Evolutionary conservation across 768 basidiomycete genomes (phyloP).

Genomic region (Exidia glandulosa): DNA sequence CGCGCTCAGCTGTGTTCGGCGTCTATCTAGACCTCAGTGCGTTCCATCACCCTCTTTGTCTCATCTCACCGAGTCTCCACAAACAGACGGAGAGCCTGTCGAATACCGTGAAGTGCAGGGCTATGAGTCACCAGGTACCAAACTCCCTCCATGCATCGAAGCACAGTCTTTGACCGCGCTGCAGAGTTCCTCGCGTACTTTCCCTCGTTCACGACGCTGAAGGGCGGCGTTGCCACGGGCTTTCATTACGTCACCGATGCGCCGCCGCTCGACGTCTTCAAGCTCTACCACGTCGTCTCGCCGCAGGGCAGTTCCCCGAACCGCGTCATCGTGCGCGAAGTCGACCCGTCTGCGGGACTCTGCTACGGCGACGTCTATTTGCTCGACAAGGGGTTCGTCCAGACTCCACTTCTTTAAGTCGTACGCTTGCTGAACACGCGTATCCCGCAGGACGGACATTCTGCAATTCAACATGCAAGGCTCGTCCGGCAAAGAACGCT

Average conservation of each 20-base stretch:
- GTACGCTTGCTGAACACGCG: not conserved
- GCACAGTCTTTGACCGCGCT: not conserved
- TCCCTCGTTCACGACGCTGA: constrained; percentile 32
- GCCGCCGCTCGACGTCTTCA: constrained; percentile 33
- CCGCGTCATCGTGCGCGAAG: constrained; percentile 34
- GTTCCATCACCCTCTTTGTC: too few species aligned
- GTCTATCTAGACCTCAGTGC: too few species aligned
- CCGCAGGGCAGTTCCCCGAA: constrained; percentile 11
- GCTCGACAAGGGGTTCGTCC: constrained; percentile 37
- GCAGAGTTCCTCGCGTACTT: constrained; percentile 39
- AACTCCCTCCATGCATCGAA: not conserved
- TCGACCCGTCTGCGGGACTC: constrained; percentile 16
- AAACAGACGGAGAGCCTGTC: constrained; percentile 43
- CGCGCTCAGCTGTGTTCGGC: too few species aligned
- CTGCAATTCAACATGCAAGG: not conserved
- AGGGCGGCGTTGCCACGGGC: constrained; percentile 39
- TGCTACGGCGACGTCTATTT: constrained; percentile 43
- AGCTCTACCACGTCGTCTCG: constrained; percentile 40
- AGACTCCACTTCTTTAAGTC: not conserved
- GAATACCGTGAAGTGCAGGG: constrained; percentile 55
- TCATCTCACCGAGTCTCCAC: constrained; percentile 17
- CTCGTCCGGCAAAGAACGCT: constrained; percentile 40
- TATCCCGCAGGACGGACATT: not conserved
- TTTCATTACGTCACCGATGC: constrained; percentile 38
- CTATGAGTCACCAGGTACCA: constrained; percentile 11